Base-by-base conservation (phyloP, 352 stramenopile species). In the Phytophthora pisi region DNA sequence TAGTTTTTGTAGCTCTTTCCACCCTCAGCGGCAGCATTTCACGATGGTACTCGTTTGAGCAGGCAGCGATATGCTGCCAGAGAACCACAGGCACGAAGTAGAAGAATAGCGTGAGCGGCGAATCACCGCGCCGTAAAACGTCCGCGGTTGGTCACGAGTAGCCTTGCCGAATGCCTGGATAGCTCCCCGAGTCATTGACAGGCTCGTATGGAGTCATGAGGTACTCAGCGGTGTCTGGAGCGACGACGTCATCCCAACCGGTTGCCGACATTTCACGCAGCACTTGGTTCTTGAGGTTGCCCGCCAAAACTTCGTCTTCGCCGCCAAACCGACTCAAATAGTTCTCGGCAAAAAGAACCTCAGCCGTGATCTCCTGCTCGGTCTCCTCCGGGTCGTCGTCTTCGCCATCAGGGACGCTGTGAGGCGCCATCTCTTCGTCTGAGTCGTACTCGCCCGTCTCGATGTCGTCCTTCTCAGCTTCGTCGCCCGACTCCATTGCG, bases 81-180 rank as follows among this genome's bases (percentile, higher is more conserved):
- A 75, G 20, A 2, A 64, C 55, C 10, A 70, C 61, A 8, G 61
- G 57, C 23, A 70, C 28, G 24, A 67, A 75, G n/a, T 20, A 70
- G 38, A 70, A 62, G 23, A 67, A 68, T 0, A 75, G 36, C 3
- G 40, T 47, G 6, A 70, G 8, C 1, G 51, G 51, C 0, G 49
- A 73, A 15, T 66, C 66, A 24, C 46, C 60, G 5, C 31, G 8
- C 0, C 31, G 51, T 8, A 68, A 18, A 13, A 11, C 52, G 0
- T 62, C 52, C 4, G 31, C 51, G 0, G 51, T 62, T 26, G 50
- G 60, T 2, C 42, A 51, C 0, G 42, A 50, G 16, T 66, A 66
- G 10, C 42, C 30, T 57, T 57, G 60, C 0, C 42, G 51, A 30
- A 66, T 11, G 0, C 60, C 42, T 30, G 60, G 51, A 45, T 66